Evolutionary conservation across 768 basidiomycete species (phyloP).

Genomic region (Peribolospora baueri): DNA sequence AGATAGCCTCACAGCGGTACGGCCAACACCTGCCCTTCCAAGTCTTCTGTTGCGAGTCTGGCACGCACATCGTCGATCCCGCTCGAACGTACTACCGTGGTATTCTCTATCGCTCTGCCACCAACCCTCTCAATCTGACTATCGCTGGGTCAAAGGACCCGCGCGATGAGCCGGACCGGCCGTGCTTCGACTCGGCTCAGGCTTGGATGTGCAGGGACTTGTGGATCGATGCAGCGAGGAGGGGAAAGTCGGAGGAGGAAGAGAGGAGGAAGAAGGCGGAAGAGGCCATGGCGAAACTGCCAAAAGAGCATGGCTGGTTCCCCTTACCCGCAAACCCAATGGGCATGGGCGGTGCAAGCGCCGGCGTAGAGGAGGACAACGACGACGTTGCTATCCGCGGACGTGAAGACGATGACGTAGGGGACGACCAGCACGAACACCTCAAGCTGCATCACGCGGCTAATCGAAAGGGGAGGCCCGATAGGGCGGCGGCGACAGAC

Average conservation of each 20-base stretch:
- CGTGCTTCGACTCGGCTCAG: slow-evolving; percentile 85
- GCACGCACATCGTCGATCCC: slow-evolving; percentile 90
- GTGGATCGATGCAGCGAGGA: slow-evolving; percentile 63
- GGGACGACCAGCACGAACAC: slow-evolving; percentile 3
- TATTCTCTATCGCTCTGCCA: slow-evolving; percentile 57
- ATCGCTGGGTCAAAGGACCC: slow-evolving; percentile 29
- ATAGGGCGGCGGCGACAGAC: not conserved
- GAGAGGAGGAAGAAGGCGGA: slow-evolving; percentile 2
- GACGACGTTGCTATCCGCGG: too few species aligned
- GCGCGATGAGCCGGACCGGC: slow-evolving; percentile 45
- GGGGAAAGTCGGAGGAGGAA: not conserved
- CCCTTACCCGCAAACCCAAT: slow-evolving; percentile 7
- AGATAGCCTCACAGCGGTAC: slow-evolving; percentile 54
- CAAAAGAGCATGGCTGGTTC: slow-evolving; percentile 2
- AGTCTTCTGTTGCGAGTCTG: slow-evolving; percentile 95
- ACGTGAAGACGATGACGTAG: slow-evolving; percentile 3
- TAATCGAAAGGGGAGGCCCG: slow-evolving; percentile 5
- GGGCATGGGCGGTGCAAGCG: not conserved
- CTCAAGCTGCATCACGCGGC: not conserved
- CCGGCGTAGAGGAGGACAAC: not conserved
- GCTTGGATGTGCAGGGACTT: slow-evolving; percentile 96
- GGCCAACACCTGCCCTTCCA: slow-evolving; percentile 87
- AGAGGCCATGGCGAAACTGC: slow-evolving; percentile 11
- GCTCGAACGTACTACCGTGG: slow-evolving; percentile 85
- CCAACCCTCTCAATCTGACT: slow-evolving; percentile 56